These are phyloP conservation scores for Rhynchosporium graminicola DNA, from an alignment of 2,329 filamentous ascomycete genomes.

Conservation along the genomic window DNA sequence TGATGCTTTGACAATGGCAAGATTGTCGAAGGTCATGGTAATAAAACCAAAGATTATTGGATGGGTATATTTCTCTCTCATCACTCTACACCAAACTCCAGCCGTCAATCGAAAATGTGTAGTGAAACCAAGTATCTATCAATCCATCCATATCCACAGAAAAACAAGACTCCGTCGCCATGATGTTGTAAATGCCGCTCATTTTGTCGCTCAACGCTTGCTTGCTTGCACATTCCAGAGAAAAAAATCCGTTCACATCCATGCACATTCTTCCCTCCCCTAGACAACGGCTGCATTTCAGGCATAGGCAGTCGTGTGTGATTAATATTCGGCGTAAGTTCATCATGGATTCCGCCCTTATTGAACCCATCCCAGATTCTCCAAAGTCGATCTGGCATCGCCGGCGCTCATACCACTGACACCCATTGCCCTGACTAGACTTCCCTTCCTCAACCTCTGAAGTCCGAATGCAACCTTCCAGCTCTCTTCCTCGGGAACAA, in stretches of 20 bases:
- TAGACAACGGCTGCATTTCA: constrained; percentile 11
- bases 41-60: neutral
- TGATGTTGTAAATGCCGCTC: constrained; percentile 33
- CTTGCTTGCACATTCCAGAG: constrained; percentile 29
- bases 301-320: neutral
- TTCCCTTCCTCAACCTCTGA: constrained; percentile 60
- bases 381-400: constrained; percentile 57
- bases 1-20: neutral
- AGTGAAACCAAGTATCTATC: constrained; percentile 13
- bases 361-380: constrained; percentile 54
- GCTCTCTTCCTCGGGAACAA: constrained; percentile 63
- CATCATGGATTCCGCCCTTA: constrained; percentile 8
- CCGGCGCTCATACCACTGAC: constrained; percentile 56
- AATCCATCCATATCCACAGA: constrained; percentile 3
- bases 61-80: neutral
- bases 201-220: constrained; percentile 22
- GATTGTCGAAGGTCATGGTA: neutral
- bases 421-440: constrained; percentile 60
- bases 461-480: constrained; percentile 68
- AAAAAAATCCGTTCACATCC: constrained; percentile 12
- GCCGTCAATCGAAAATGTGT: constrained; percentile 1
- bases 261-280: constrained; percentile 6
- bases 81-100: neutral
- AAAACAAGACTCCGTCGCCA: constrained; percentile 34
- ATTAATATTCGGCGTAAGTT: constrained; percentile 10